Evolutionary conservation across 805 yeast genomes (phyloP).

Genomic region (Clavispora phyllophila): DNA sequence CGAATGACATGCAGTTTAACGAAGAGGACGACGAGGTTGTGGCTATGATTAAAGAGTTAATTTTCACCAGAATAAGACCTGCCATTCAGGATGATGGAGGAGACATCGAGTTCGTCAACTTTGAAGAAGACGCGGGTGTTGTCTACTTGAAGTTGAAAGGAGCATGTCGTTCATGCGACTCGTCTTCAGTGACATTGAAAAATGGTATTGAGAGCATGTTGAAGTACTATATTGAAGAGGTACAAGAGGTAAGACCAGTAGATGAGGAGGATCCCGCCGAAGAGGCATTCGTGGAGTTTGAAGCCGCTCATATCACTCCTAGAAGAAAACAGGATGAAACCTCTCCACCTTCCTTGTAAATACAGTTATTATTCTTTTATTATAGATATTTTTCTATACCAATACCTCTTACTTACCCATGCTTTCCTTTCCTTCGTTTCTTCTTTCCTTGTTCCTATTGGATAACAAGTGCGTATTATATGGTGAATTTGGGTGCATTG

Average conservation of each 20-base stretch:
- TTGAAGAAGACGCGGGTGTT: constrained; percentile 49
- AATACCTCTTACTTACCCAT: background rate
- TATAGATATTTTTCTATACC: background rate
- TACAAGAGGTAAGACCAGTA: constrained; percentile 48
- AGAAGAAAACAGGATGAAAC: constrained; percentile 19
- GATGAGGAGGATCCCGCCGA: constrained; percentile 33
- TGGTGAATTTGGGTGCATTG: background rate
- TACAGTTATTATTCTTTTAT: background rate
- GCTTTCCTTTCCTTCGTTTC: background rate
- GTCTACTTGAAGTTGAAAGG: constrained; percentile 59
- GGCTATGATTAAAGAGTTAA: constrained; percentile 62
- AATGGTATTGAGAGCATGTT: constrained; percentile 69
- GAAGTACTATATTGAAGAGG: constrained; percentile 66
- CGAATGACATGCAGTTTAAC: constrained; percentile 37
- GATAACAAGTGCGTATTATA: background rate
- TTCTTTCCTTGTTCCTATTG: background rate
- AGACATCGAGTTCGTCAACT: constrained; percentile 61
- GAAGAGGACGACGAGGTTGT: constrained; percentile 67
- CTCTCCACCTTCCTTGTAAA: constrained; percentile 12
- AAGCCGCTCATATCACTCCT: constrained; percentile 22
- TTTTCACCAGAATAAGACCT: constrained; percentile 66
- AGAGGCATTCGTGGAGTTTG: constrained; percentile 15
- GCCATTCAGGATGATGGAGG: constrained; percentile 77
- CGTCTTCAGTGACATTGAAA: constrained; percentile 60
- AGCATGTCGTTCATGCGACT: constrained; percentile 70